A percentile compares a stretch with the other conserved stretches of the same genome.
phyloP scores from a whole-genome alignment of 2,329 filamentous ascomycete species.

The Ophiocordyceps robertsii region DNA sequence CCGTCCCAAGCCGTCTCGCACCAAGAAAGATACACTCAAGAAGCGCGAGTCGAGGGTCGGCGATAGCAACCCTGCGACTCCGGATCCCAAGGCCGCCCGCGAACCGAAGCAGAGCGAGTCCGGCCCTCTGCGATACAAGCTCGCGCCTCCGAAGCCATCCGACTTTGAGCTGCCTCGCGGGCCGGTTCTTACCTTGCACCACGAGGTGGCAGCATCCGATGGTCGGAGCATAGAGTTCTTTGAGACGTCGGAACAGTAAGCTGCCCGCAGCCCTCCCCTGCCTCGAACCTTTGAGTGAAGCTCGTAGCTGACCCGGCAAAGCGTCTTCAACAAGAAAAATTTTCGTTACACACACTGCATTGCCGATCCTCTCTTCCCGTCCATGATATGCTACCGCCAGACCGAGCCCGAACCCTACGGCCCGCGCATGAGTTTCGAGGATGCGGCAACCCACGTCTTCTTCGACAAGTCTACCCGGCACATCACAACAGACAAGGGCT shows the following conservation, averaged over 20 bases:
- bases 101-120: conserved; percentile 28
- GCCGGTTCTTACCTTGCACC: conserved; percentile 42
- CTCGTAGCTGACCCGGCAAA: conserved; percentile 11
- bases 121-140: conserved; percentile 46
- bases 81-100: conserved; percentile 35
- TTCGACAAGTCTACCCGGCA: conserved; percentile 64
- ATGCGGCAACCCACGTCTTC: conserved; percentile 73
- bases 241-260: conserved; percentile 53
- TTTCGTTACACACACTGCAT: conserved; percentile 89
- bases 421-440: conserved; percentile 82
- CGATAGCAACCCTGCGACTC: conserved; percentile 40
- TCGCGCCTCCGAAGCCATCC: conserved; percentile 46
- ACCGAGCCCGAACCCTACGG: conserved; percentile 77
- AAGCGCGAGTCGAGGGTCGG: conserved; percentile 51
- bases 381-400: conserved; percentile 77
- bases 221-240: conserved; percentile 43
- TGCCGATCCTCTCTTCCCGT: conserved; percentile 74
- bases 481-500: conserved; percentile 84
- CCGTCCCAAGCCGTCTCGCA: conserved; percentile 27
- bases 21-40: conserved; percentile 55
- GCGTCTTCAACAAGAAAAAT: conserved; percentile 52
- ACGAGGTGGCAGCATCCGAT: conserved; percentile 35
- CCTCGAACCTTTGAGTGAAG: neutral
- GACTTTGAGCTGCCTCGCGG: conserved; percentile 49
- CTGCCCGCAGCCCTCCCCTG: conserved; percentile 3